phyloP scores from a whole-genome alignment of 1,284 basidiomycete species.

The Leccinum griseonigrum region DNA sequence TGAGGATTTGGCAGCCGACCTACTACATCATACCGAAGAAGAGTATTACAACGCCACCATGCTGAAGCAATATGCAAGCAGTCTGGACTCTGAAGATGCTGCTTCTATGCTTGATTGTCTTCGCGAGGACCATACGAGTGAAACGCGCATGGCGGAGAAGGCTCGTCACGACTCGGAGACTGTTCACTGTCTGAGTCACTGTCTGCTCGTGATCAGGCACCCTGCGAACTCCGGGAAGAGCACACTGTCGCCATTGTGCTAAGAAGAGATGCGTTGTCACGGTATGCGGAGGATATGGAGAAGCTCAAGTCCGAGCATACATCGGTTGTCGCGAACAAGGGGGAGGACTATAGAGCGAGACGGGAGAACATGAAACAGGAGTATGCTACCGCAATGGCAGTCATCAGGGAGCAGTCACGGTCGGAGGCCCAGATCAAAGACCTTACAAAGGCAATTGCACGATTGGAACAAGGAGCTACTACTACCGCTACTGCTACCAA shows the following conservation, averaged over 20 bases:
- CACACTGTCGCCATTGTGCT: conserved; percentile 55
- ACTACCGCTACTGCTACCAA: conserved; percentile 33
- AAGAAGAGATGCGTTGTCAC: conserved; percentile 58
- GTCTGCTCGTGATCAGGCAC: conserved; percentile 55
- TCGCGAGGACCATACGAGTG: conserved; percentile 67
- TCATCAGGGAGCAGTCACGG: conserved; percentile 30
- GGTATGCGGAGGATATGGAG: conserved; percentile 55
- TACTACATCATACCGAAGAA: conserved; percentile 64
- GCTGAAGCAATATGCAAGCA: conserved; percentile 59
- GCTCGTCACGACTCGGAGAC: conserved; percentile 45
- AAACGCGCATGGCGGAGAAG: conserved; percentile 67
- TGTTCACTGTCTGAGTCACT: conserved; percentile 71
- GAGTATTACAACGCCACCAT: conserved; percentile 78
- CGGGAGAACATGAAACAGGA: conserved; percentile 42
- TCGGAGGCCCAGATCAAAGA: conserved; percentile 48
- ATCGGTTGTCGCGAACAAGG: conserved; percentile 49
- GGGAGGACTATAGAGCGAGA: conserved; percentile 53
- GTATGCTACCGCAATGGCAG: conserved; percentile 37
- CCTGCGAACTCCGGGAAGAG: conserved; percentile 66
- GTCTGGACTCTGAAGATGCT: conserved; percentile 44
- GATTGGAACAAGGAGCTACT: conserved; percentile 45
- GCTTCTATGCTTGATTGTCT: conserved; percentile 60
- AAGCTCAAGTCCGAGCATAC: conserved; percentile 59
- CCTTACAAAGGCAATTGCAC: conserved; percentile 43
- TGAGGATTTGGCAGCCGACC: conserved; percentile 48